These are phyloP conservation scores for Glebionis coronaria DNA, from an alignment of 129 eudicot species.

Conservation along the genomic window DNA sequence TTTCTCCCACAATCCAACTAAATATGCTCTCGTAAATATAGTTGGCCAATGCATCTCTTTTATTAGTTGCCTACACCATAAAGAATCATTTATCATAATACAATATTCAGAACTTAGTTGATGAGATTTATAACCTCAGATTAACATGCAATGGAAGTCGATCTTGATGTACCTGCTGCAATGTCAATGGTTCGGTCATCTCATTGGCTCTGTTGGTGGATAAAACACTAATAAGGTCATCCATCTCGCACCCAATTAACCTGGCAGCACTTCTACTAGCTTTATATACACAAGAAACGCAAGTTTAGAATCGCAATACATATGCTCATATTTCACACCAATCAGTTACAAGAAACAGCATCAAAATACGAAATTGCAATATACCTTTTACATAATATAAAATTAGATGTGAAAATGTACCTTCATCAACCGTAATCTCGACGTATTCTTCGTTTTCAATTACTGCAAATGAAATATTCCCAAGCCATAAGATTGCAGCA, in stretches of 20 bases:
- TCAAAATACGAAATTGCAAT: not conserved
- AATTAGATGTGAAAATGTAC: slow-evolving; percentile 27
- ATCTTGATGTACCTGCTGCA: slow-evolving; percentile 62
- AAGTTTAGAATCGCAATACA: not conserved
- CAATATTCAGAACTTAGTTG: not conserved
- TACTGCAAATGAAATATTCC: slow-evolving; percentile 73
- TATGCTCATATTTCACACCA: not conserved
- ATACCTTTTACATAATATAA: not conserved
- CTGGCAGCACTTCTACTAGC: slow-evolving; percentile 68
- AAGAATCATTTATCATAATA: not conserved
- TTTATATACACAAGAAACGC: slow-evolving; percentile 33
- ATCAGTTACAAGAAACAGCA: not conserved
- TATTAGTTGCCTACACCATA: slow-evolving; percentile 63
- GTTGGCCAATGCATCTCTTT: slow-evolving; percentile 89
- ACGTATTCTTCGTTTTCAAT: slow-evolving; percentile 61
- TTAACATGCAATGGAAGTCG: not conserved
- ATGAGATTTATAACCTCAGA: not conserved
- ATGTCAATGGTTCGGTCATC: slow-evolving; percentile 52
- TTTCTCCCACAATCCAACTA: slow-evolving; percentile 77
- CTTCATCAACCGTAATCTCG: slow-evolving; percentile 73
- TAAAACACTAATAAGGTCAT: slow-evolving; percentile 55
- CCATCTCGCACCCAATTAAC: slow-evolving; percentile 67
- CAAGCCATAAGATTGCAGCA: slow-evolving; percentile 91
- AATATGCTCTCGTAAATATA: slow-evolving; percentile 83
- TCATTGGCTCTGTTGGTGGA: slow-evolving; percentile 48